A percentile compares a stretch with the other conserved stretches of the same genome.
Conservation (phyloP, 257 asterid species). For the Plantago major region DNA sequence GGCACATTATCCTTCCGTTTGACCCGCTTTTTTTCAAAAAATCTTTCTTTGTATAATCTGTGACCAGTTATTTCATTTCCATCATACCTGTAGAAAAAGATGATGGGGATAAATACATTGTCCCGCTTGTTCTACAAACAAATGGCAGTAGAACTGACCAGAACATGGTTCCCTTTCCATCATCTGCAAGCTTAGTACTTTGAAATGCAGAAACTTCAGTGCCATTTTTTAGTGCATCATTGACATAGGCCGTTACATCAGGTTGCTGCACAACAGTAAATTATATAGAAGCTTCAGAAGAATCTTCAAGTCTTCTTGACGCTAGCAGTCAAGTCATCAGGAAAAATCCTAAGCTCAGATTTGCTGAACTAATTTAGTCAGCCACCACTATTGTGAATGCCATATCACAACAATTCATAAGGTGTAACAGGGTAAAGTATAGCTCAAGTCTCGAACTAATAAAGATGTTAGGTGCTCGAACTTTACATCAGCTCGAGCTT, state of each 20-base stretch:
- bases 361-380: conserved; percentile 6
- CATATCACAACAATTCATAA: conserved; percentile 1
- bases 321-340: conserved; percentile 2
- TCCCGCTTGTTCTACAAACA: conserved; percentile 10
- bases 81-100: conserved; percentile 62
- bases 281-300: conserved; percentile 12
- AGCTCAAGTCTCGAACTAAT: neutral
- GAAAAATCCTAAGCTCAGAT: neutral
- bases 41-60: conserved; percentile 71
- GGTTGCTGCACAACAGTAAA: conserved; percentile 47
- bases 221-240: conserved; percentile 43
- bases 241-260: conserved; percentile 58
- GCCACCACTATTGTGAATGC: neutral
- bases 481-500: conserved; percentile 80
- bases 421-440: conserved; percentile 2
- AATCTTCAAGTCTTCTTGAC: conserved; percentile 11
- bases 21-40: conserved; percentile 24
- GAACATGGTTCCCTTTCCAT: conserved; percentile 53
- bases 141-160: conserved; percentile 43
- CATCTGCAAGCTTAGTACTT: conserved; percentile 64
- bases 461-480: conserved; percentile 18
- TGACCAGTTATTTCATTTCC: conserved; percentile 62
- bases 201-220: conserved; percentile 46
- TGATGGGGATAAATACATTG: conserved; percentile 15
- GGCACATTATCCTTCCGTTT: conserved; percentile 29